Evolutionary conservation across 2,329 filamentous ascomycete genomes (phyloP).

Genomic region (Scytalidium lignicola): DNA sequence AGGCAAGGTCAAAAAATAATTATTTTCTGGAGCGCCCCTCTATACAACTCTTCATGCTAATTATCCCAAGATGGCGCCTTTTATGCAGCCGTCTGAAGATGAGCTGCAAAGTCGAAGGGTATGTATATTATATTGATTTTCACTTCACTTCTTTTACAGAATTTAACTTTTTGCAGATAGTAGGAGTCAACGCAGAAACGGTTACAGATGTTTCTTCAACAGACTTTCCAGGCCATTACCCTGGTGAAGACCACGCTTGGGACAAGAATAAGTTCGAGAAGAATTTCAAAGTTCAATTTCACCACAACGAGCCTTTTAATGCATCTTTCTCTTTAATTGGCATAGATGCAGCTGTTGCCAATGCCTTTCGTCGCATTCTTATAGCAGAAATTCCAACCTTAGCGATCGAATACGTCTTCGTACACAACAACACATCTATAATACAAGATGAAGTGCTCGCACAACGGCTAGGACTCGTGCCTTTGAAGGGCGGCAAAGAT

Average conservation of each 20-base stretch:
- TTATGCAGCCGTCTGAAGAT: conserved; percentile 38
- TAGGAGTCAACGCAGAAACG: conserved; percentile 84
- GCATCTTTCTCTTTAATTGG: conserved; percentile 88
- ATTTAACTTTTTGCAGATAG: conserved; percentile 50
- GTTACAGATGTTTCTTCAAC: conserved; percentile 84
- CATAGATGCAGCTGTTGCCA: conserved; percentile 87
- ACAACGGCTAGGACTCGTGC: conserved; percentile 83
- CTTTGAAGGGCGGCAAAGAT: conserved; percentile 72
- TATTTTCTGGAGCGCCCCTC: conserved; percentile 13
- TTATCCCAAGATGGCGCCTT: conserved; percentile 35
- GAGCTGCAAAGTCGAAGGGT: conserved; percentile 60
- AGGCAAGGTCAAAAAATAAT: conserved; percentile 6
- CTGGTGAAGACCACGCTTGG: conserved; percentile 82
- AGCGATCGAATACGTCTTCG: conserved; percentile 89
- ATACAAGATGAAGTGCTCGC: conserved; percentile 97
- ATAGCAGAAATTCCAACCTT: conserved; percentile 91
- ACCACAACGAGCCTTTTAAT: conserved; percentile 73
- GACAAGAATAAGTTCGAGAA: conserved; percentile 66
- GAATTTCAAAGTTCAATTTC: conserved; percentile 71
- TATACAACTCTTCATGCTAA: conserved; percentile 2
- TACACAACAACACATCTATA: conserved; percentile 94
- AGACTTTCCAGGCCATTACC: conserved; percentile 88
- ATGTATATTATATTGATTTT: too few species aligned
- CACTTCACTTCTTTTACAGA: too few species aligned
- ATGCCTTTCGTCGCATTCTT: conserved; percentile 94